These are phyloP conservation scores for Lachancea lanzarotensis DNA, from an alignment of 805 yeast species.

Conservation along the genomic window DNA sequence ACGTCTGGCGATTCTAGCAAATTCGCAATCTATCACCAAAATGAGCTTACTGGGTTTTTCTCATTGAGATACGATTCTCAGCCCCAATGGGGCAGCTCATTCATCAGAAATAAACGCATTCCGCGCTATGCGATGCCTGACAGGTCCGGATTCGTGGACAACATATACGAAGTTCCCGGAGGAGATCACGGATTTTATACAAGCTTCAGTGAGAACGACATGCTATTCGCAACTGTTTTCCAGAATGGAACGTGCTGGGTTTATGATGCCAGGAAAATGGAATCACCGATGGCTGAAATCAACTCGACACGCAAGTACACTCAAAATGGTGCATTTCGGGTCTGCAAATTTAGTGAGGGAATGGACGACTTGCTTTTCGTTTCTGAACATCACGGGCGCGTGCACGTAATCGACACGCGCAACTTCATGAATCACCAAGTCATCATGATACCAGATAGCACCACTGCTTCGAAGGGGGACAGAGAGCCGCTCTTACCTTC, in stretches of 20 bases:
- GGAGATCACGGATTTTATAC: constrained; percentile 83
- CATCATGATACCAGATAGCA: constrained; percentile 50
- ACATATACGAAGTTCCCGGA: constrained; percentile 42
- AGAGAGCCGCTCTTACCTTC: constrained; percentile 1
- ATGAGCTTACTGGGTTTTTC: constrained; percentile 27
- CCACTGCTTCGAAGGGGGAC: constrained; percentile 6
- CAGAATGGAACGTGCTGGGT: constrained; percentile 78
- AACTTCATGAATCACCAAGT: constrained; percentile 71
- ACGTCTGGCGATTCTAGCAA: constrained; percentile 76
- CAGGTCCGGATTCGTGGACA: constrained; percentile 24
- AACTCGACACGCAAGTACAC: constrained; percentile 51
- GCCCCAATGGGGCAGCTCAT: constrained; percentile 29
- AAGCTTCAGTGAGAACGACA: constrained; percentile 68
- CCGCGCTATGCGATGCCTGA: constrained; percentile 30
- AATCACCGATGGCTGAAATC: constrained; percentile 46
- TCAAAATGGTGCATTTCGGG: constrained; percentile 60
- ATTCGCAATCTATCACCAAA: constrained; percentile 46
- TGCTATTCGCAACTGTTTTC: constrained; percentile 69
- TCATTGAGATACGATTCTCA: constrained; percentile 24
- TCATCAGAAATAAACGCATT: constrained; percentile 17
- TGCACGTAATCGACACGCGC: constrained; percentile 77
- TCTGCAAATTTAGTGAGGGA: constrained; percentile 54
- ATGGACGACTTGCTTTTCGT: constrained; percentile 70
- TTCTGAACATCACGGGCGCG: constrained; percentile 80
- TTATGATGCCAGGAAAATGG: constrained; percentile 65